phyloP scores from a whole-genome alignment of 179 eudicot genomes.

The Vitellaria paradoxa region DNA sequence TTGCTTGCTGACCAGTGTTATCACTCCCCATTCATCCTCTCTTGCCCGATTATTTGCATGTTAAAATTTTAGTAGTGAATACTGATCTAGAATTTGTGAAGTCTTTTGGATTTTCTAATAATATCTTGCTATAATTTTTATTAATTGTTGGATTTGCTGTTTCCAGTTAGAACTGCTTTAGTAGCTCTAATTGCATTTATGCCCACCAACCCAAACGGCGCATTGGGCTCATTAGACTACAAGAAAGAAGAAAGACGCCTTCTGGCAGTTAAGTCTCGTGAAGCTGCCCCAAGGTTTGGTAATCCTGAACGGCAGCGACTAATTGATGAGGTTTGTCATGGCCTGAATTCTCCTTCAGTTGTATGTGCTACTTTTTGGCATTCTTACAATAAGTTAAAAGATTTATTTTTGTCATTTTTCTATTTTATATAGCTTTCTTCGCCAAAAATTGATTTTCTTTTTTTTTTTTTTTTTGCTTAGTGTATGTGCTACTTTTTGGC shows the following conservation, averaged over 20 bases:
- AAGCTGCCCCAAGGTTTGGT: slow-evolving; percentile 72
- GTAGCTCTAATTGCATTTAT: slow-evolving; percentile 95
- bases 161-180: slow-evolving; percentile 92
- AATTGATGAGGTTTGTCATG: slow-evolving; percentile 78
- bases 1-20: background rate
- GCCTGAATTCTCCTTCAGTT: background rate
- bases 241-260: slow-evolving; percentile 79
- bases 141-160: slow-evolving; percentile 12
- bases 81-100: background rate
- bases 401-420: too few species aligned
- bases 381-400: background rate
- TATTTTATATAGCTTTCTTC: too few species aligned
- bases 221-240: slow-evolving; percentile 90
- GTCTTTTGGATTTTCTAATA: background rate
- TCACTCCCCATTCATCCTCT: background rate
- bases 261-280: slow-evolving; percentile 89
- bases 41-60: background rate
- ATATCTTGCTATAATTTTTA: background rate
- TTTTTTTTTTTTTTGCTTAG: too few species aligned
- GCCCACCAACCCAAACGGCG: slow-evolving; percentile 98
- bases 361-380: background rate
- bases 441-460: too few species aligned
- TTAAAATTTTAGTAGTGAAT: too few species aligned
- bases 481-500: background rate
- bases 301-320: slow-evolving; percentile 83